phyloP scores from a whole-genome alignment of 1,284 basidiomycete genomes.

The Takashimella koratensis region DNA sequence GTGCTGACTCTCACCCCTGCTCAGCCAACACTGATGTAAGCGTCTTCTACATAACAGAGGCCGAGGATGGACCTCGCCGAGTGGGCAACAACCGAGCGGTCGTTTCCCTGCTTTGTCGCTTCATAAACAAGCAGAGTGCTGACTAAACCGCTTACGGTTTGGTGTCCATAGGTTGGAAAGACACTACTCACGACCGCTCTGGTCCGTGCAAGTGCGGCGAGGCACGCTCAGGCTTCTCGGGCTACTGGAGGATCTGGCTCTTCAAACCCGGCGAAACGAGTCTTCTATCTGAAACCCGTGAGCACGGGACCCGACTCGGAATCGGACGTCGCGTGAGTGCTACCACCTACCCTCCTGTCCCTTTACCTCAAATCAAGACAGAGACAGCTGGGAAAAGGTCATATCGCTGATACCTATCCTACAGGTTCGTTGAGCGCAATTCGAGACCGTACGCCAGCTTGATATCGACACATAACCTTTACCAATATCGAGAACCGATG shows the following conservation, averaged over 20 bases:
- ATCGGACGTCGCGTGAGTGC: constrained; percentile 71
- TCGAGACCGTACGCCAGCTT: constrained; percentile 50
- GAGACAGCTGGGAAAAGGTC: too few species aligned
- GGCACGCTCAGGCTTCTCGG: constrained; percentile 42
- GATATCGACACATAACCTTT: constrained; percentile 70
- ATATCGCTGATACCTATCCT: too few species aligned
- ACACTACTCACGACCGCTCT: constrained; percentile 82
- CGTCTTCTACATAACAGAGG: constrained; percentile 20
- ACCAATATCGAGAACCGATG: constrained; percentile 81
- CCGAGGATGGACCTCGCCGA: neutral
- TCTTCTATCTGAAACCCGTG: constrained; percentile 85
- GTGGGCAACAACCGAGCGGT: too few species aligned
- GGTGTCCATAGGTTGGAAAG: constrained; percentile 80
- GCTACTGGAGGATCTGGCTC: constrained; percentile 6
- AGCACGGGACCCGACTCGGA: constrained; percentile 77
- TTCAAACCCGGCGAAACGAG: constrained; percentile 49
- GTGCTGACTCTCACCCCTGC: too few species aligned
- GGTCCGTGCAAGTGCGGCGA: constrained; percentile 63
- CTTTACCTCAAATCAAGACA: neutral
- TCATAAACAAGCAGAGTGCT: too few species aligned
- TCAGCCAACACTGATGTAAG: constrained; percentile 66
- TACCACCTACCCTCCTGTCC: constrained; percentile 7
- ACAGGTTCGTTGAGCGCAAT: constrained; percentile 67
- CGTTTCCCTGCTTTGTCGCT: neutral
- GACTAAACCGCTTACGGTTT: too few species aligned